Conservation (phyloP, 2,329 filamentous ascomycete species). For the Ilyonectria destructans region DNA sequence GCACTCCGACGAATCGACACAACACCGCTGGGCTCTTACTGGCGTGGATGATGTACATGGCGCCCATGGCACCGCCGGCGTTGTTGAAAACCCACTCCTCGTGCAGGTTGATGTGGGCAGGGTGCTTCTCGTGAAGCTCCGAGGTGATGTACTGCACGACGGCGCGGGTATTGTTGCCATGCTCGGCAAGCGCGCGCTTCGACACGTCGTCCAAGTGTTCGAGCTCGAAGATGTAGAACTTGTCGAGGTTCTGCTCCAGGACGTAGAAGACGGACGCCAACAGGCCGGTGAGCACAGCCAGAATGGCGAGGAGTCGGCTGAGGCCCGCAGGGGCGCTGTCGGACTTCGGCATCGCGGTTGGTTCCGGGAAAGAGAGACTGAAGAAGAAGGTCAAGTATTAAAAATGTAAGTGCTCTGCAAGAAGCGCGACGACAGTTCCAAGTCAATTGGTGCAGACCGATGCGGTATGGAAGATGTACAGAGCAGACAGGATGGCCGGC, state of each 20-base stretch:
- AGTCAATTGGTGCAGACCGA: constrained; percentile 32
- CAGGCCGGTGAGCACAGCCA: constrained; percentile 70
- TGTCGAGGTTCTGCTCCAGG: constrained; percentile 72
- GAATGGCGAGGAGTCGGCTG: constrained; percentile 61
- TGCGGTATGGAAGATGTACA: constrained; percentile 3
- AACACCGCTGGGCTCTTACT: constrained; percentile 66
- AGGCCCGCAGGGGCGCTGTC: constrained; percentile 44
- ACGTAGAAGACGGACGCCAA: constrained; percentile 69
- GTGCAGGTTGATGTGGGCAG: constrained; percentile 75
- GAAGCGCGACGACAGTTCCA: constrained; percentile 18
- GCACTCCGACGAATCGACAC: constrained; percentile 2
- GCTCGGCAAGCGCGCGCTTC: constrained; percentile 74
- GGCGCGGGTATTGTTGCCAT: constrained; percentile 82
- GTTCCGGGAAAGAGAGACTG: neutral
- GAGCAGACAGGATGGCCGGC: neutral
- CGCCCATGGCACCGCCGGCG: constrained; percentile 91
- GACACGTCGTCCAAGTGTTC: constrained; percentile 79
- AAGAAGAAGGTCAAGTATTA: constrained; percentile 5
- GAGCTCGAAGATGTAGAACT: constrained; percentile 84
- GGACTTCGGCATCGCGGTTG: constrained; percentile 32
- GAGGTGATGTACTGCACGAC: constrained; percentile 80
- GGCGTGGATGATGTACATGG: constrained; percentile 91
- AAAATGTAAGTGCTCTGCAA: constrained; percentile 1
- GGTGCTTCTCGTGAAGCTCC: constrained; percentile 72
- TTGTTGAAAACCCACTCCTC: constrained; percentile 96